These are phyloP conservation scores for Rachicladosporium sp. DNA, from an alignment of 2,329 filamentous ascomycete genomes.

Conservation along the genomic window DNA sequence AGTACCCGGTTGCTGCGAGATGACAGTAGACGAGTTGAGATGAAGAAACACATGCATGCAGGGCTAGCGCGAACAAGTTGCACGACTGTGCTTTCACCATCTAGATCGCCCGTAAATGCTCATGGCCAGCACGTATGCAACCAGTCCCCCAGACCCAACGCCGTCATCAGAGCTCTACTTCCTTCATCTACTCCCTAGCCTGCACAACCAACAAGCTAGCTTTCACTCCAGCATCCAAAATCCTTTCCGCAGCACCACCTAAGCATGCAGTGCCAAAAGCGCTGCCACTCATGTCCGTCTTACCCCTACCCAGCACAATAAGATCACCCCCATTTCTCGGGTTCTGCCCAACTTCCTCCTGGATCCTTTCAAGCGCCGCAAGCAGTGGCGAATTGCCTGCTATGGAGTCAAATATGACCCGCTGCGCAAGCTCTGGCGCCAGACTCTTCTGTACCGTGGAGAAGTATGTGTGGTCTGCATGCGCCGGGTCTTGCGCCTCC, in stretches of 20 bases:
- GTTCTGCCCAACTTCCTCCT: slow-evolving; percentile 47
- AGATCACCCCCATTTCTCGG: slow-evolving; percentile 58
- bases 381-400: slow-evolving; percentile 29
- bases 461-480: slow-evolving; percentile 42
- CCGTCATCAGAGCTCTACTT: not conserved
- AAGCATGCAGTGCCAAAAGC: slow-evolving; percentile 36
- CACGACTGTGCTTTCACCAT: not conserved
- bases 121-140: slow-evolving; percentile 3
- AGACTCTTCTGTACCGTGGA: slow-evolving; percentile 44
- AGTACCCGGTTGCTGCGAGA: no score
- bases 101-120: not conserved
- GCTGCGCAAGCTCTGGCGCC: slow-evolving; percentile 35
- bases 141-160: not conserved
- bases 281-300: slow-evolving; percentile 27
- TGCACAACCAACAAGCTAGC: slow-evolving; percentile 61
- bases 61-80: no score
- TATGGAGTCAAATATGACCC: slow-evolving; percentile 48
- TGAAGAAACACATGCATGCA: no score
- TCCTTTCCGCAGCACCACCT: slow-evolving; percentile 47
- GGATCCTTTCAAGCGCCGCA: slow-evolving; percentile 42
- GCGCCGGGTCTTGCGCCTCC: not conserved
- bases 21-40: no score
- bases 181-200: slow-evolving; percentile 29
- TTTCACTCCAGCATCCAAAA: slow-evolving; percentile 47
- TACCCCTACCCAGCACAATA: slow-evolving; percentile 50